Percentiles rank a stretch among this genome's conserved stretches.
Conservation (phyloP, 805 yeast genomes). For the Lachancea nothofagi region DNA sequence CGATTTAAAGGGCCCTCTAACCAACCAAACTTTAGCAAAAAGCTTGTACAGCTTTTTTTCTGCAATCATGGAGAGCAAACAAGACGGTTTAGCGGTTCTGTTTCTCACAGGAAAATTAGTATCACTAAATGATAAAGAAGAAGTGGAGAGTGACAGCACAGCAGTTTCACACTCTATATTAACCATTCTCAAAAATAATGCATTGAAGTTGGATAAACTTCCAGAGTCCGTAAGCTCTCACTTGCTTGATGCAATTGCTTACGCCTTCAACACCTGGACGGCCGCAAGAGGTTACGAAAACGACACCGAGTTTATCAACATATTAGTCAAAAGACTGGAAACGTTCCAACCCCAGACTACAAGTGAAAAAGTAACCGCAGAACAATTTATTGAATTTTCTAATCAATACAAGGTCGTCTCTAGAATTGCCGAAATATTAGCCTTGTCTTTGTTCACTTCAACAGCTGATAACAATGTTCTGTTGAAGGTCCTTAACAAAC, state of each 20-base stretch:
- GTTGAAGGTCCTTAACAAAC: constrained; percentile 36
- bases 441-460: constrained; percentile 61
- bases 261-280: constrained; percentile 76
- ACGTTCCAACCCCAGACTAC: constrained; percentile 26
- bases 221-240: constrained; percentile 63
- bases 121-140: constrained; percentile 23
- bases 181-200: constrained; percentile 49
- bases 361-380: constrained; percentile 8
- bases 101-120: constrained; percentile 52
- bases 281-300: constrained; percentile 48
- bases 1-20: constrained; percentile 55
- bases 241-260: constrained; percentile 64
- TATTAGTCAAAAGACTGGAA: constrained; percentile 35
- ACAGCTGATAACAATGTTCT: constrained; percentile 42
- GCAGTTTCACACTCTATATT: constrained; percentile 40
- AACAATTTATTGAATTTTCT: constrained; percentile 37
- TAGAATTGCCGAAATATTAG: constrained; percentile 68
- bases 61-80: constrained; percentile 62
- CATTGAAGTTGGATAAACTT: constrained; percentile 44
- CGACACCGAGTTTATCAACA: constrained; percentile 38
- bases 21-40: constrained; percentile 47
- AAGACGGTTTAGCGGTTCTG: constrained; percentile 70
- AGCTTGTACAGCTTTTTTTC: constrained; percentile 59
- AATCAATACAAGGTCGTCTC: constrained; percentile 56
- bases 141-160: constrained; percentile 14